A percentile compares a stretch with the other conserved stretches of the same genome.
Evolutionary conservation across 495 filamentous ascomycete genomes (phyloP).

Genomic region (Recurvomyces mirabilis): DNA sequence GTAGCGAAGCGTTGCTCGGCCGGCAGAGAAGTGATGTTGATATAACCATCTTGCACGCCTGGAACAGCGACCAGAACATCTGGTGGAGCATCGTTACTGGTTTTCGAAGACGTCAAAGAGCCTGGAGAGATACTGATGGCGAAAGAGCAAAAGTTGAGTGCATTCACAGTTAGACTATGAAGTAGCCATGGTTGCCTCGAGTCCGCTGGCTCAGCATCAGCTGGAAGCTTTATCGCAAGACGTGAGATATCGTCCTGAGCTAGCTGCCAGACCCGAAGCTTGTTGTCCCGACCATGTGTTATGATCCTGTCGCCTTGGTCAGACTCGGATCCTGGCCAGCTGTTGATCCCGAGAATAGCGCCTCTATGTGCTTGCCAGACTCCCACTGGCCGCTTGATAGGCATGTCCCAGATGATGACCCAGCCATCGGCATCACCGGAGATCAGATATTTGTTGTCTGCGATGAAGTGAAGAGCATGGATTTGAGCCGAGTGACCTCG

Average conservation of each 20-base stretch:
- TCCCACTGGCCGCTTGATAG: slow-evolving; percentile 66
- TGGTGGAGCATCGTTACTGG: no score
- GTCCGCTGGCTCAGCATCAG: slow-evolving; percentile 40
- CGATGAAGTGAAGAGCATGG: slow-evolving; percentile 64
- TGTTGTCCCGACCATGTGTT: slow-evolving; percentile 89
- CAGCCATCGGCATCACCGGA: slow-evolving; percentile 88
- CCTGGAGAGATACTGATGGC: slow-evolving; percentile 32
- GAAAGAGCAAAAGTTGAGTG: slow-evolving; percentile 93
- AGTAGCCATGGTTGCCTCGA: slow-evolving; percentile 66
- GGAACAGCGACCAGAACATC: slow-evolving; percentile 28
- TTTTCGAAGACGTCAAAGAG: no score
- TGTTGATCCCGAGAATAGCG: slow-evolving; percentile 61
- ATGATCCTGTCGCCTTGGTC: background rate
- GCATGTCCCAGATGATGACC: slow-evolving; percentile 74
- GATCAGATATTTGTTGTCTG: slow-evolving; percentile 57
- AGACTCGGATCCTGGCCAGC: slow-evolving; percentile 37
- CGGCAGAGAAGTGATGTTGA: slow-evolving; percentile 83
- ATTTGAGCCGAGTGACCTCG: slow-evolving; percentile 77
- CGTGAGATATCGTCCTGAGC: slow-evolving; percentile 46
- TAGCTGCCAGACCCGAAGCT: slow-evolving; percentile 75
- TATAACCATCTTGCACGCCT: slow-evolving; percentile 33
- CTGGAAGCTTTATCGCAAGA: slow-evolving; percentile 60
- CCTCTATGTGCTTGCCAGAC: slow-evolving; percentile 83
- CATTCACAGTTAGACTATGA: slow-evolving; percentile 74
- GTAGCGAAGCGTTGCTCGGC: slow-evolving; percentile 56